phyloP scores from a whole-genome alignment of 106 monocot species.

The Agapanthus africanus region DNA sequence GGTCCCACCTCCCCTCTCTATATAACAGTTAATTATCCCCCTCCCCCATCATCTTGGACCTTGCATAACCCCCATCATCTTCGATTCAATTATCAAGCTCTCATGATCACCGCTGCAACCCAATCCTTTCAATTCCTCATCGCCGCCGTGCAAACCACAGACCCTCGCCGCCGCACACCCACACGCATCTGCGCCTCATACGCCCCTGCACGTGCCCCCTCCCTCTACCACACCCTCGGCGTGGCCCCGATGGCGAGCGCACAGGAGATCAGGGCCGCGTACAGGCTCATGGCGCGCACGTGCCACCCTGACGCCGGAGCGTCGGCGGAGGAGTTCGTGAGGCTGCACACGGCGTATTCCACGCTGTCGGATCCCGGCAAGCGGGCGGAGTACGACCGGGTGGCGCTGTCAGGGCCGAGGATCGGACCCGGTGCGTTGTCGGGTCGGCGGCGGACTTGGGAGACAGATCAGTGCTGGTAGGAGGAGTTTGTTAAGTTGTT shows the following conservation, averaged over 20 bases:
- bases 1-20: too few relatives aligned
- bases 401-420: not conserved
- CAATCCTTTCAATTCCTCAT: too few relatives aligned
- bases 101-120: too few relatives aligned
- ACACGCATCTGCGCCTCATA: too few relatives aligned
- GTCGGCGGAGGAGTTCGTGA: slow-evolving; percentile 49
- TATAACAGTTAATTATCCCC: too few relatives aligned
- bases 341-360: slow-evolving; percentile 58
- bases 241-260: not conserved
- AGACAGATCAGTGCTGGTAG: slow-evolving; percentile 93
- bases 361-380: slow-evolving; percentile 63
- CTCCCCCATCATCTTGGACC: too few relatives aligned
- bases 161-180: too few relatives aligned
- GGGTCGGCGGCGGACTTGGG: slow-evolving; percentile 51
- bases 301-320: slow-evolving; percentile 15
- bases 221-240: slow-evolving; percentile 13
- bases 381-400: slow-evolving; percentile 59
- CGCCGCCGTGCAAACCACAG: too few relatives aligned
- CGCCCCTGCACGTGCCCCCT: slow-evolving; percentile 4
- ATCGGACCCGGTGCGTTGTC: not conserved
- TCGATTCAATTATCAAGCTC: too few relatives aligned
- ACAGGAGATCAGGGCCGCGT: slow-evolving; percentile 12
- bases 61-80: too few relatives aligned
- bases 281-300: slow-evolving; percentile 12
- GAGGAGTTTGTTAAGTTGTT: too few relatives aligned